Conservation (phyloP, 176 grass and related monocot species). For the Elaeis guineensis region DNA sequence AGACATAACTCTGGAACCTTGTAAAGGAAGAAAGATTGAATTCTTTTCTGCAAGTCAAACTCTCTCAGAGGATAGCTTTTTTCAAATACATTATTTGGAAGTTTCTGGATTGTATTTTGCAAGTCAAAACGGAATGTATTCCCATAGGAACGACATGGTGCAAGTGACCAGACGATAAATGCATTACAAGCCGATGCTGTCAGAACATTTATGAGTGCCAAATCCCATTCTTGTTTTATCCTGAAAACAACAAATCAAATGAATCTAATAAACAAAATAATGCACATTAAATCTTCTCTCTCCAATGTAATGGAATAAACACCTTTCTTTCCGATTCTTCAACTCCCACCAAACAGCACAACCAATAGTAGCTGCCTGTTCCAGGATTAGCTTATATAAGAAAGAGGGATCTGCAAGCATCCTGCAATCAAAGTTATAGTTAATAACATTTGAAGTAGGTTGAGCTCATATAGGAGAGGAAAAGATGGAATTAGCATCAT, state of each 20-base stretch:
- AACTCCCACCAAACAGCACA: slow-evolving; percentile 76
- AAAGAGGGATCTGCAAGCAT: slow-evolving; percentile 93
- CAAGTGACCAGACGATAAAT: slow-evolving; percentile 76
- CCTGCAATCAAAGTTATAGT: slow-evolving; percentile 41
- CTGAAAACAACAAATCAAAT: slow-evolving; percentile 28
- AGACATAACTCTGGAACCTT: slow-evolving; percentile 82
- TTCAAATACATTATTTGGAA: slow-evolving; percentile 97
- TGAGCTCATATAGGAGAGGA: too few relatives aligned
- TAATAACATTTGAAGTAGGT: background rate
- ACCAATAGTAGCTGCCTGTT: slow-evolving; percentile 55
- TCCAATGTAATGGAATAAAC: slow-evolving; percentile 14
- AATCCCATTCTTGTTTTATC: slow-evolving; percentile 90
- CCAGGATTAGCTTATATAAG: slow-evolving; percentile 76
- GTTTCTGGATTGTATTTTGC: slow-evolving; percentile 92
- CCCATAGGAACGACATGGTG: slow-evolving; percentile 95
- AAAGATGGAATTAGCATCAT: too few relatives aligned
- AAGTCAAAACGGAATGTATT: slow-evolving; percentile 81
- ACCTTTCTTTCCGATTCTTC: slow-evolving; percentile 86
- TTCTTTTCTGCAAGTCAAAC: slow-evolving; percentile 80
- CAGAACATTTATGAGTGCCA: slow-evolving; percentile 72
- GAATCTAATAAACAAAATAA: background rate
- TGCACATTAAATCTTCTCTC: slow-evolving; percentile 21
- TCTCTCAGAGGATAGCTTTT: slow-evolving; percentile 92
- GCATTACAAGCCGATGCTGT: slow-evolving; percentile 77
- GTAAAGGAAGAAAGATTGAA: slow-evolving; percentile 62